Base-by-base conservation (phyloP, 371 early-diverging fungal genomes). In the Capillidium rhysosporum region DNA sequence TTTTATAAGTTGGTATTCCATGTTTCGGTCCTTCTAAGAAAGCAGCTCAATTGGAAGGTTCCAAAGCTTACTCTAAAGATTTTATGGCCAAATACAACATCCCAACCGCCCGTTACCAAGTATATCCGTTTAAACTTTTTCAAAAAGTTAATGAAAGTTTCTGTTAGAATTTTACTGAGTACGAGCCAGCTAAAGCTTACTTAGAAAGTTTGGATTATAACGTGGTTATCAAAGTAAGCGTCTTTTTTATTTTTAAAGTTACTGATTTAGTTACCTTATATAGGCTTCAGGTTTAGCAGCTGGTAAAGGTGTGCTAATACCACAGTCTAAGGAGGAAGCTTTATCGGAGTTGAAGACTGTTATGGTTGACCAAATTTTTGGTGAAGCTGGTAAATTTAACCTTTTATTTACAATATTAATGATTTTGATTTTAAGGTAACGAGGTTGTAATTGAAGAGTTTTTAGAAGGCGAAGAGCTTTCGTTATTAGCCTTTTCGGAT, bases 1-100 rank as follows among this genome's bases (percentile, higher is more conserved):
- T n/a, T 55, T 23, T 12, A 34, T 20, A 58, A 85, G 95, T 86
- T 45, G 97, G 97, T 48, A 86, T 94, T 59, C 79, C 90, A 8
- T 84, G 84, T 61, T 95, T 97, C 59, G 97, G 94, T 8, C 97
- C 97, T 29, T 88, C 91, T 21, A 62, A 69, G 45, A 77, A 76
- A 58, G 97, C 97, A 24, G 90, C 95, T 46, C 71, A 69, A 49
- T 79, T 97, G 69, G 97, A 97, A 68, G 95, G 93, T 2, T 93
- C 94, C 58, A 97, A 97, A 73, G 87, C 94, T 9, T 97, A 89
- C 64, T 84, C 89, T 58, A 97, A 95, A 68, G 89, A 92, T 63
- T 97, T 97, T 63, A 97, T 97, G 97, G 75, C 77, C 65, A 80
- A 78, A 65, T 89, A 97, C 71, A 65, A 72, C 56, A 93, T 97